Evolutionary conservation across 805 yeast species (phyloP).

Genomic region (Ogataea ramenticola): DNA sequence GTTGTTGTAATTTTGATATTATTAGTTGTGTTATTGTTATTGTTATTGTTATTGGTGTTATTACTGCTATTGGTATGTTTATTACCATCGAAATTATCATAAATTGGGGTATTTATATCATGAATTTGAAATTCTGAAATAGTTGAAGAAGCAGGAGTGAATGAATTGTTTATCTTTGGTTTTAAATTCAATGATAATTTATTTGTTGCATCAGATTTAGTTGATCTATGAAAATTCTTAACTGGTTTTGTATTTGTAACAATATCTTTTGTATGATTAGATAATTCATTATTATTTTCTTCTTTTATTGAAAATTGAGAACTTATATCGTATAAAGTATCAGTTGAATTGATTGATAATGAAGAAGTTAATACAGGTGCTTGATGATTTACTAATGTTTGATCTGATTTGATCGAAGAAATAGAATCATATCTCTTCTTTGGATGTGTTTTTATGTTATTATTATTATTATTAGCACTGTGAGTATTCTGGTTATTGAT

Average conservation of each 20-base stretch:
- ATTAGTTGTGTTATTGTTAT: not conserved
- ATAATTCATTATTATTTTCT: conserved; percentile 7
- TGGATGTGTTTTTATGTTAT: too few relatives aligned
- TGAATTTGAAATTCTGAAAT: not conserved
- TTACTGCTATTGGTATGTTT: not conserved
- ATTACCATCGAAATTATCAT: not conserved
- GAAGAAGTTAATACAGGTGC: not conserved
- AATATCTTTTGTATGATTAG: too few relatives aligned
- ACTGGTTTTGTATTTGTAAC: too few relatives aligned
- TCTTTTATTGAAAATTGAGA: conserved; percentile 10
- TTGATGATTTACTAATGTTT: conserved; percentile 14
- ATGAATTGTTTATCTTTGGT: conserved; percentile 1
- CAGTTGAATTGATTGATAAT: conserved; percentile 12
- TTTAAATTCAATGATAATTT: not conserved
- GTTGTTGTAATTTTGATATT: not conserved
- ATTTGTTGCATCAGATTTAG: conserved; percentile 11
- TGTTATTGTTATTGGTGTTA: not conserved
- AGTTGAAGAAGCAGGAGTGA: not conserved
- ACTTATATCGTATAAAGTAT: conserved; percentile 14
- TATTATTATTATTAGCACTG: not conserved
- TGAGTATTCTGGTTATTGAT: conserved; percentile 1
- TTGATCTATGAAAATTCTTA: conserved; percentile 9
- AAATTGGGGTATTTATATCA: not conserved
- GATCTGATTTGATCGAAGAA: conserved; percentile 14
- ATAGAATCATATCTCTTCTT: conserved; percentile 7